Evolutionary conservation across 305 asterid genomes (phyloP).

Genomic region (Solanum hybrid): DNA sequence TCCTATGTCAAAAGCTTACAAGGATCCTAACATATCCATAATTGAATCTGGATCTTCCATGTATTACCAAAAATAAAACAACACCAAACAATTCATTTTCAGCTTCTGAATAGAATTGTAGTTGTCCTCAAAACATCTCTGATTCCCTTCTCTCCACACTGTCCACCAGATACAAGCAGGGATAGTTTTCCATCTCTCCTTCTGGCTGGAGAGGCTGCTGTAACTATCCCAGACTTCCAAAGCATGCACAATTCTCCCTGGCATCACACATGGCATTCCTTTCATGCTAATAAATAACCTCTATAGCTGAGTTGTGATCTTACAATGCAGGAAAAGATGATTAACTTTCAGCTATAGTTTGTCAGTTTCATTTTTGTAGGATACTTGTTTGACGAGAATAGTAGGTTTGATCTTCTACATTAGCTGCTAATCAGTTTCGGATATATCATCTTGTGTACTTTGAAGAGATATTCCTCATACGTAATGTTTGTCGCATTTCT

Average conservation of each 20-base stretch:
- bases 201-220: background rate
- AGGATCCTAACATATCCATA: background rate
- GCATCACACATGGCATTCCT: background rate
- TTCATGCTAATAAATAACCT: background rate
- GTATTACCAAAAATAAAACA: background rate
- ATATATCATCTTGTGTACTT: background rate
- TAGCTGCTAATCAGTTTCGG: background rate
- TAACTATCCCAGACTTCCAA: background rate
- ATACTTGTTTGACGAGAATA: background rate
- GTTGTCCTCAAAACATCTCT: background rate
- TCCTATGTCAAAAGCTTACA: background rate
- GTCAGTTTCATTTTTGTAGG: background rate
- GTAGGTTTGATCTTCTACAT: background rate
- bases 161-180: background rate
- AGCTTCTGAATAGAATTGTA: background rate
- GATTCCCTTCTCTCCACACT: background rate
- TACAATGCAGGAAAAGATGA: background rate
- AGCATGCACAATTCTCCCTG: background rate
- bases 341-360: background rate
- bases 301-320: background rate
- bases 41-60: background rate
- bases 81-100: background rate
- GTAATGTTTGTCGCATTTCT: background rate
- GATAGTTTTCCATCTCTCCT: background rate
- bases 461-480: background rate